Percentiles rank a stretch among this genome's conserved stretches.
phyloP scores from a whole-genome alignment of 1,284 basidiomycete genomes.

The Trametes pubescens region DNA sequence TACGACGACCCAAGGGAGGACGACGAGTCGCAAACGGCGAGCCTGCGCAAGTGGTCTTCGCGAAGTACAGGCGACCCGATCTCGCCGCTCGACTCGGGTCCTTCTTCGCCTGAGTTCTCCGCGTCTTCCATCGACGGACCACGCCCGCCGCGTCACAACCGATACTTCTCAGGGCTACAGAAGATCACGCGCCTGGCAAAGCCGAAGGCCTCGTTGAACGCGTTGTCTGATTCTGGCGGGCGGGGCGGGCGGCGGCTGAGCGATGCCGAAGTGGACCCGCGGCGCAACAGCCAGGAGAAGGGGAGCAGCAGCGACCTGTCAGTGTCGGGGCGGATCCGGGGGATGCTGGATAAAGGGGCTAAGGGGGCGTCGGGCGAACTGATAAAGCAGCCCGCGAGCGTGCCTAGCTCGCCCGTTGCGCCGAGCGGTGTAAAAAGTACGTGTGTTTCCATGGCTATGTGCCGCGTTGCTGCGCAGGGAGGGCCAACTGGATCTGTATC shows the following conservation, averaged over 20 bases:
- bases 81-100: constrained; percentile 23
- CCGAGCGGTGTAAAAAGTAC: constrained; percentile 17
- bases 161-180: constrained; percentile 40
- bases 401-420: constrained; percentile 34
- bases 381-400: constrained; percentile 29
- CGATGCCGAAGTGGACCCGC: constrained; percentile 28
- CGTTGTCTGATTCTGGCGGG: constrained; percentile 27
- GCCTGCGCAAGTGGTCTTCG: constrained; percentile 14
- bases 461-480: constrained; percentile 8
- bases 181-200: constrained; percentile 48
- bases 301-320: constrained; percentile 21
- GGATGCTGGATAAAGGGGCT: constrained; percentile 26
- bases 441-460: constrained; percentile 28
- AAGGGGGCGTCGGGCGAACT: constrained; percentile 20
- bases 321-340: constrained; percentile 28
- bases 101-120: constrained; percentile 27
- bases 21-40: constrained; percentile 2
- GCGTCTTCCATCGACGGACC: constrained; percentile 19
- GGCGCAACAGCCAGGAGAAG: constrained; percentile 16
- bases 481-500: not conserved
- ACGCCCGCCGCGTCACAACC: constrained; percentile 29
- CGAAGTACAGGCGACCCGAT: constrained; percentile 9
- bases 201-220: constrained; percentile 39
- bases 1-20: constrained; percentile 13
- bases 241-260: constrained; percentile 29